Evolutionary conservation across 192 early-diverging fungal species (phyloP).

Genomic region (Entomortierella beljakovae): DNA sequence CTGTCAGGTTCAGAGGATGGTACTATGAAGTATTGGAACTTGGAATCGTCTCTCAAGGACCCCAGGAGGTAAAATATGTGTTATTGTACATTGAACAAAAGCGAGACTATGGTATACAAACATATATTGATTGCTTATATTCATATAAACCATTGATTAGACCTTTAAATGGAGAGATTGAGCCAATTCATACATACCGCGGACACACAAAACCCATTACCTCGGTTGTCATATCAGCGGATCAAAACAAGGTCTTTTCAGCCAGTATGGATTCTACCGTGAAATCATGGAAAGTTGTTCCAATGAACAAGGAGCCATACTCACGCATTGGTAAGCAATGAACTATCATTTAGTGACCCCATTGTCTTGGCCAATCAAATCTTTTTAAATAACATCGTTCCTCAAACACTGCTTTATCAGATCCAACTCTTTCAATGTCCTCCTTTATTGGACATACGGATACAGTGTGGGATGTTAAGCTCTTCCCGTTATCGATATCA

Average conservation of each 20-base stretch:
- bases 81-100: too few relatives aligned
- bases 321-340: constrained; percentile 58
- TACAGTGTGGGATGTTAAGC: constrained; percentile 85
- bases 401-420: too few relatives aligned
- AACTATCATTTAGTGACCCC: neutral
- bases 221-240: constrained; percentile 68
- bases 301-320: constrained; percentile 64
- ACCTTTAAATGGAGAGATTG: constrained; percentile 62
- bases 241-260: constrained; percentile 74
- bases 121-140: too few relatives aligned
- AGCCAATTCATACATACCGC: constrained; percentile 79
- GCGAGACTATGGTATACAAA: neutral
- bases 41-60: constrained; percentile 59
- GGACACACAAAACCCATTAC: constrained; percentile 82
- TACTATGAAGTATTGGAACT: constrained; percentile 85
- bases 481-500: constrained; percentile 66
- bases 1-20: constrained; percentile 86
- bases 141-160: too few relatives aligned
- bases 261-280: constrained; percentile 83
- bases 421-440: constrained; percentile 63
- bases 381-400: neutral
- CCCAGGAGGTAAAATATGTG: constrained; percentile 43
- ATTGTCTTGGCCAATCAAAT: neutral
- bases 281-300: constrained; percentile 74
- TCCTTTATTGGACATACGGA: constrained; percentile 87